Evolutionary conservation across 2,329 filamentous ascomycete species (phyloP).

Genomic region (Fusarium sambucinum): DNA sequence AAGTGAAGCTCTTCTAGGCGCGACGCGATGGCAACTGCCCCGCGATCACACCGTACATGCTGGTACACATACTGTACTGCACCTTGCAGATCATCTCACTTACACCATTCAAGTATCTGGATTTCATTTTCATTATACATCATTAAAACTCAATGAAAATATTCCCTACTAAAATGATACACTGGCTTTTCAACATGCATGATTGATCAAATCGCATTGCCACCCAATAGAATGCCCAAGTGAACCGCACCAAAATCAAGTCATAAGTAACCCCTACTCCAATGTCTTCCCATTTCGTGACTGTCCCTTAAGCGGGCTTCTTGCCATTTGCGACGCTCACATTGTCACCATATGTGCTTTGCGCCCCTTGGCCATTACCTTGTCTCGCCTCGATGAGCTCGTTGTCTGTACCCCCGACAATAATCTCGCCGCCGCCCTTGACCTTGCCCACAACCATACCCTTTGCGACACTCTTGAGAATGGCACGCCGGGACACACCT

Average conservation of each 20-base stretch:
- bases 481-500: slow-evolving; percentile 87
- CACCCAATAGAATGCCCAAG: slow-evolving; percentile 2
- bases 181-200: background rate
- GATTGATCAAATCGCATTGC: slow-evolving; percentile 9
- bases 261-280: slow-evolving; percentile 15
- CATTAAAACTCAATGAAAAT: background rate
- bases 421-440: slow-evolving; percentile 76
- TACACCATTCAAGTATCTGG: background rate
- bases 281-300: slow-evolving; percentile 23
- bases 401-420: slow-evolving; percentile 75
- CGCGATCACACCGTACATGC: slow-evolving; percentile 37
- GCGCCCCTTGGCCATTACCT: slow-evolving; percentile 39
- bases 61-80: slow-evolving; percentile 11
- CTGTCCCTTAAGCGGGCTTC: slow-evolving; percentile 45
- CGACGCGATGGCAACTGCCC: slow-evolving; percentile 44
- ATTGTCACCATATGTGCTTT: slow-evolving; percentile 48
- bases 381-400: slow-evolving; percentile 41
- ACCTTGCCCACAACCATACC: slow-evolving; percentile 93
- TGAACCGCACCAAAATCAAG: slow-evolving; percentile 19
- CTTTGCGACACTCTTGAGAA: slow-evolving; percentile 95
- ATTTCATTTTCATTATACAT: background rate
- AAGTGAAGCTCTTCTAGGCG: slow-evolving; percentile 22
- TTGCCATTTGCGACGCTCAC: slow-evolving; percentile 51
- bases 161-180: background rate
- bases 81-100: slow-evolving; percentile 3